A percentile compares a stretch with the other conserved stretches of the same genome.
Evolutionary conservation across 352 stramenopile species (phyloP).

Genomic region (Phytophthora boehmeriae): DNA sequence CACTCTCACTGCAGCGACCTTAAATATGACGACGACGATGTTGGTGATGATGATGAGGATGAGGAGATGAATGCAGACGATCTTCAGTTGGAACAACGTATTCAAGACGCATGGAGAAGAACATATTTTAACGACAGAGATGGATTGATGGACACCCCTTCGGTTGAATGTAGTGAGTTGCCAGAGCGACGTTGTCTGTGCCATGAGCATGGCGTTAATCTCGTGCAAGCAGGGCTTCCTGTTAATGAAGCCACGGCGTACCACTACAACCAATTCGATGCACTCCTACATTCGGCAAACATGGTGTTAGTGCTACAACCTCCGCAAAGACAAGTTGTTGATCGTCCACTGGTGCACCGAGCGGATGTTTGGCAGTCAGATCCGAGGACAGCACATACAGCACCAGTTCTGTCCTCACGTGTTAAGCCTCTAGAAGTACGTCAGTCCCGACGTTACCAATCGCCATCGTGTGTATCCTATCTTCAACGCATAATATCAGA

Average conservation of each 20-base stretch:
- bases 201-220: background rate
- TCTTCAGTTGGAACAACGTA: background rate
- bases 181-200: background rate
- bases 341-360: background rate
- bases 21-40: background rate
- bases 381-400: background rate
- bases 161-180: background rate
- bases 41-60: background rate
- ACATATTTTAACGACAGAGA: constrained; percentile 1
- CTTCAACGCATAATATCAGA: background rate
- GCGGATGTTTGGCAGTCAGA: background rate
- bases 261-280: background rate
- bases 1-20: background rate
- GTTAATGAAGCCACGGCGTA: background rate
- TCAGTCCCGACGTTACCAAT: background rate
- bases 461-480: background rate
- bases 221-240: background rate
- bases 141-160: background rate
- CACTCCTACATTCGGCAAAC: background rate
- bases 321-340: background rate
- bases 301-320: background rate
- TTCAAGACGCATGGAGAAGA: constrained; percentile 2
- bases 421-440: background rate
- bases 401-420: background rate
- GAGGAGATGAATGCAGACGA: background rate